phyloP scores from a whole-genome alignment of 306 rosid genomes.

The Betula pendula region DNA sequence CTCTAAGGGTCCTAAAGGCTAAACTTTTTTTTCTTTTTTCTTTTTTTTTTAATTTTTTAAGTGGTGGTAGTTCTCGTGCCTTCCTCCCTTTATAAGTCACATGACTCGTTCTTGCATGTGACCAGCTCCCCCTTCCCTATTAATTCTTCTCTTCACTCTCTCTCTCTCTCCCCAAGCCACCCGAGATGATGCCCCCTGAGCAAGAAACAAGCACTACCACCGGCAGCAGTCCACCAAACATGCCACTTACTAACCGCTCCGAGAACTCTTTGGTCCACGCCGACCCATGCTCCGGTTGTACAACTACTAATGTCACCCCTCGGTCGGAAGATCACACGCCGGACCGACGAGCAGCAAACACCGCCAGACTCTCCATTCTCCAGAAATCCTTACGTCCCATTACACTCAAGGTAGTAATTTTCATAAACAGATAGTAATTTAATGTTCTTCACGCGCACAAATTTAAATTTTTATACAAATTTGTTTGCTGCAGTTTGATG shows the following conservation, averaged over 20 bases:
- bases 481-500: slow-evolving; percentile 60
- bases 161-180: not conserved
- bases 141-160: not conserved
- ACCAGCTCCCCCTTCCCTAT: not conserved
- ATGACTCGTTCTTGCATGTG: slow-evolving; percentile 38
- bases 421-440: too few species aligned
- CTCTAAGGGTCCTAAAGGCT: slow-evolving; percentile 14
- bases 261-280: slow-evolving; percentile 49
- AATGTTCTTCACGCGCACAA: too few species aligned
- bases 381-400: slow-evolving; percentile 60
- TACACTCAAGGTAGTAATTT: slow-evolving; percentile 73
- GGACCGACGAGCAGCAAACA: slow-evolving; percentile 5
- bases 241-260: slow-evolving; percentile 33
- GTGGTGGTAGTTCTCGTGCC: slow-evolving; percentile 30
- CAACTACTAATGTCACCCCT: slow-evolving; percentile 19
- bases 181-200: slow-evolving; percentile 76
- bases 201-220: slow-evolving; percentile 51
- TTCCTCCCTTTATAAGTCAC: slow-evolving; percentile 35
- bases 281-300: slow-evolving; percentile 39
- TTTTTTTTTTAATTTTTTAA: not conserved
- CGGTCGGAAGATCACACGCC: slow-evolving; percentile 37
- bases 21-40: too few species aligned
- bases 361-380: slow-evolving; percentile 41
- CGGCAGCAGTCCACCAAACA: slow-evolving; percentile 29
- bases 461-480: too few species aligned